Evolutionary conservation across 1,284 basidiomycete species (phyloP), one percentile per base, ranked within the genome.

Genomic region (Naganishia sp.): DNA sequence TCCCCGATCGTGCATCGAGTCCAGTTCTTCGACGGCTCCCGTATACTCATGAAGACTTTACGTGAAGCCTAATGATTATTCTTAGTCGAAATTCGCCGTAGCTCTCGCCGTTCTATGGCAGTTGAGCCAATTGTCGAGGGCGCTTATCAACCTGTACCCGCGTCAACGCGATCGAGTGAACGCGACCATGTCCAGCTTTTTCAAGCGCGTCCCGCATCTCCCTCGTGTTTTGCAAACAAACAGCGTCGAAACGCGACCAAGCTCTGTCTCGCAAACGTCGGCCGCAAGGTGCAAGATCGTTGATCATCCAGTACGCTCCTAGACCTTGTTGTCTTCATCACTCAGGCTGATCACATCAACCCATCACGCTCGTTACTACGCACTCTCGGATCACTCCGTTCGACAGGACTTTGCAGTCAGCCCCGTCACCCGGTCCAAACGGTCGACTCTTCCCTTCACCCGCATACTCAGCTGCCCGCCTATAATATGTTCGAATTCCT

Each of bases 401-500:
- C 28, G 49, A 61, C 48, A 49, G 18, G 10, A 21, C 18, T 53
- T 25, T 31, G 55, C n/a, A 57, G 46, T 61, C 57, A 61, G 57
- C 57, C 57, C 45, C 49, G 39, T 43, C 57, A 49, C 57, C 11
- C 48, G 49, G 57, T 50, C 52, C 44, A 46, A 50, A 33, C 43
- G 28, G 33, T 44, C 7, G 39, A 42, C 48, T 33, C 36, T 18
- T 60, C 45, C 45, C 36, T n/a, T 50, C 36, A 21, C 57, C 33
- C 45, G 18, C 42, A 42, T 23, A 28, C 39, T 48, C 36, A 11
- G 18, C 33, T 33, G 3, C 21, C 50, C 54, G 63, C 55, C 45
- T 25, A 25, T 75, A 55, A 75, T 74, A 67, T 69, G 46, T 64
- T 76, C 61, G 71, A 77, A 55, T 75, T 69, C 67, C 71, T 80